Percentiles rank a stretch among this genome's conserved stretches.
Evolutionary conservation across 2,329 filamentous ascomycete species (phyloP).

Genomic region (Talaromyces piceae): DNA sequence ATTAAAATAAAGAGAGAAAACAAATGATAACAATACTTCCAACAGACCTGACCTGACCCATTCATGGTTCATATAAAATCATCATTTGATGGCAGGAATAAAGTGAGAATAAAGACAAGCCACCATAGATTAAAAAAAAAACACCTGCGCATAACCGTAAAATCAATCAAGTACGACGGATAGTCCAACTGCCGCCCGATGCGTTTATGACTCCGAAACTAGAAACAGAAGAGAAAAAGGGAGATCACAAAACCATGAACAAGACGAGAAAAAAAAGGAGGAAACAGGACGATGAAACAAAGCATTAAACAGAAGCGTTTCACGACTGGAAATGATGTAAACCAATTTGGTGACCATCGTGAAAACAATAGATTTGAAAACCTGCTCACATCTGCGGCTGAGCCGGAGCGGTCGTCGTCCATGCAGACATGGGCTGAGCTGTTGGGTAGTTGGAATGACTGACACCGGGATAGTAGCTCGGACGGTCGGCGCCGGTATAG

Average conservation of each 20-base stretch:
- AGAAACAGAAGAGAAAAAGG: background rate
- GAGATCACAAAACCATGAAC: background rate
- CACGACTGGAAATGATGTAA: background rate
- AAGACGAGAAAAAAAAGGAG: background rate
- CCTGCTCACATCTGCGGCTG: conserved; percentile 30
- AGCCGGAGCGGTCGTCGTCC: conserved; percentile 32
- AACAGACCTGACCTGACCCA: background rate
- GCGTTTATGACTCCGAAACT: background rate
- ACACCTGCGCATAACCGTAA: background rate
- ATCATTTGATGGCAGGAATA: background rate
- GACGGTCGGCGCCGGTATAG: conserved; percentile 29
- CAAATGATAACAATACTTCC: too few species aligned
- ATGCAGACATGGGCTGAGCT: conserved; percentile 25
- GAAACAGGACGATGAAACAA: background rate
- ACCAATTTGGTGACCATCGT: background rate
- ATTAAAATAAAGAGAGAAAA: too few species aligned
- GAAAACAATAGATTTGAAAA: background rate
- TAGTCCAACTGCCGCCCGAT: conserved; percentile 1
- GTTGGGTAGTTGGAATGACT: conserved; percentile 27
- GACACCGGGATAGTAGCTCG: conserved; percentile 27
- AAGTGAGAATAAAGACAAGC: background rate
- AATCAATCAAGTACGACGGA: background rate
- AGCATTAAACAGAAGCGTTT: background rate
- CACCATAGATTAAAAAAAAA: too few species aligned
- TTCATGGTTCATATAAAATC: background rate